Base-by-base conservation (phyloP, 371 early-diverging fungal genomes). In the Mucor irregularis region DNA sequence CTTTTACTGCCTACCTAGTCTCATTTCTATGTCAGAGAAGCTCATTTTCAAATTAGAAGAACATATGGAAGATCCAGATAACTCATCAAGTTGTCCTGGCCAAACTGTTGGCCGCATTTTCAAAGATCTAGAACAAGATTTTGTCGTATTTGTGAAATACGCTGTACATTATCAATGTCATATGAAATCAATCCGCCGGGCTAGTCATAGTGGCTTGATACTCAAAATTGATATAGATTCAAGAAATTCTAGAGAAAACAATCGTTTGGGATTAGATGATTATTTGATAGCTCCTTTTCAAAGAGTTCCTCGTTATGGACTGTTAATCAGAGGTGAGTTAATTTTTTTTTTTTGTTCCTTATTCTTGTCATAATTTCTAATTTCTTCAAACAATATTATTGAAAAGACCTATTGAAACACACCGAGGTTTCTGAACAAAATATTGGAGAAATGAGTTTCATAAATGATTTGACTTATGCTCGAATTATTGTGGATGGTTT, bases 261-360 rank as follows among this genome's bases (percentile, higher is more conserved):
- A 74, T 31, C 53, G 78, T 4, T 48, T 77, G 44, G 78, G 74
- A 0, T 54, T 74, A 38, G 40, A 68, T 1, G 74, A 77, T 62
- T 77, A 72, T 44, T 53, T 74, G 9, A 74, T 74, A 54, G 68
- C 72, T 14, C 74, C 78, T 0, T 68, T 77, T 31, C 78, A 77
- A 42, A 61, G 78, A 17, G 61, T 72, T 4, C 71, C 78, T 17
- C 69, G 78, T 4, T 77, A 77, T 43, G 71, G 72, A 40, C 44
- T 77, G 16, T 42, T 77, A 26, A 52, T 77, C 19, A 74, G 74
- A 66, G 78, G 78, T 77, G 62, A 30, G 2, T 2, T n/a, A 31
- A 22, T 38, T 28, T 14, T 21, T 19, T 39, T 10, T 39, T 19
- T 39, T 40, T 22, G 21, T 31, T 7, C 11, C 31, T 7, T 5